These are phyloP conservation scores for Ogataea hybrid DNA, from an alignment of 1,139 yeast genomes.

Conservation along the genomic window DNA sequence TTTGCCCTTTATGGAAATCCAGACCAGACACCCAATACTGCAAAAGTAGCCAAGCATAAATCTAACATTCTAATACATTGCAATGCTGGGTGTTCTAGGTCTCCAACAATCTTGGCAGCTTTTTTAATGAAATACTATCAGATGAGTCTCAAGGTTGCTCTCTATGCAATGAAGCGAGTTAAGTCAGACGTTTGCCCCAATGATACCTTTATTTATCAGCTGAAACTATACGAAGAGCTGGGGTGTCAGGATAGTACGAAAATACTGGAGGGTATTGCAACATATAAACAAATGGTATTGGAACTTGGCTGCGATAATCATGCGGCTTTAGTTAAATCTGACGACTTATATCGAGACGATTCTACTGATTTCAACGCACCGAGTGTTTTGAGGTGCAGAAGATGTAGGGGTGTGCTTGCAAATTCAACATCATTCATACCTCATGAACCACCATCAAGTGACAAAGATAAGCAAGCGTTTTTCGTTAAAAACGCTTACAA, in stretches of 20 bases:
- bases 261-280: conserved; percentile 29
- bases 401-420: conserved; percentile 63
- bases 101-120: conserved; percentile 70
- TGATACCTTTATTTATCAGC: conserved; percentile 69
- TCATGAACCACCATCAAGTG: conserved; percentile 57
- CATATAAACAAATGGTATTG: conserved; percentile 51
- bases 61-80: conserved; percentile 61
- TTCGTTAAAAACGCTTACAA: conserved; percentile 62
- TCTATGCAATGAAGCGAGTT: conserved; percentile 68
- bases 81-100: conserved; percentile 87
- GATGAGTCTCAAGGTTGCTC: conserved; percentile 56
- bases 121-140: conserved; percentile 75
- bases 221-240: conserved; percentile 55
- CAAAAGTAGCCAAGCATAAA: conserved; percentile 41
- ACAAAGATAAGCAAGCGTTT: conserved; percentile 56
- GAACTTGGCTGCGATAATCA: conserved; percentile 13
- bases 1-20: conserved; percentile 50
- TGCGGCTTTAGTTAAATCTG: conserved; percentile 30
- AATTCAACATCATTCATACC: conserved; percentile 46
- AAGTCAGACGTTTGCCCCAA: conserved; percentile 69
- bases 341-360: conserved; percentile 29
- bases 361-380: conserved; percentile 24
- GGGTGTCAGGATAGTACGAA: conserved; percentile 22
- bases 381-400: conserved; percentile 54
- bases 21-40: conserved; percentile 30